Conservation (phyloP, 2,329 filamentous ascomycete species). For the Aspergillus phoenicis region DNA sequence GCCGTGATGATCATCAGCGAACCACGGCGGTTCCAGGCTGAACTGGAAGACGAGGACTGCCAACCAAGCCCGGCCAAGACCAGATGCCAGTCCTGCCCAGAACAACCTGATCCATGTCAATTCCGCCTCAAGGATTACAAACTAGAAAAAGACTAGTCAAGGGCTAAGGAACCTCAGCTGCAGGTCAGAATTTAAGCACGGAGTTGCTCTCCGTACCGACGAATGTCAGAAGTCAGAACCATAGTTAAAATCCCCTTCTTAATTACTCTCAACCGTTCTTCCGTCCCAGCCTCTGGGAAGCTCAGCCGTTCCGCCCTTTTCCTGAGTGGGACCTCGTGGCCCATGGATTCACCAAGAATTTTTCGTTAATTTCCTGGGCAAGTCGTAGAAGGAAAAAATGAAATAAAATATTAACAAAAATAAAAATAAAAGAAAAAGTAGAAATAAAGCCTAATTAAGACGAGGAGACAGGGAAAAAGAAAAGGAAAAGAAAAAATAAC, state of each 20-base stretch:
- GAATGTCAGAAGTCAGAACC: background rate
- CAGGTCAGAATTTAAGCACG: conserved; percentile 3
- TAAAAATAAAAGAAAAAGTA: background rate
- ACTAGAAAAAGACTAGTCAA: background rate
- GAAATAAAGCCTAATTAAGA: background rate
- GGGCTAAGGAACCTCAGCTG: background rate
- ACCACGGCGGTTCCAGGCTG: background rate
- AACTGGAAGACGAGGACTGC: background rate
- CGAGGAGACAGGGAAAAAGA: background rate
- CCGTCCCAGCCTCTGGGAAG: background rate
- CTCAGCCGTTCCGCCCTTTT: conserved; percentile 3
- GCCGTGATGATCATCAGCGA: conserved; percentile 4
- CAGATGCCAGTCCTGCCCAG: background rate
- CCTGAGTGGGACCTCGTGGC: background rate
- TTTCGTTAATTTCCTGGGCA: too few species aligned
- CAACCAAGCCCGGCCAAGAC: background rate
- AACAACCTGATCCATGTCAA: background rate
- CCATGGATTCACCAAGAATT: background rate
- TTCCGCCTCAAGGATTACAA: background rate
- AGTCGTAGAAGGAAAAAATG: too few species aligned
- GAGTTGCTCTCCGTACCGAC: conserved; percentile 1
- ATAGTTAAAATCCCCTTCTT: background rate
- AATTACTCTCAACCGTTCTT: background rate
- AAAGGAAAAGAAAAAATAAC: background rate
- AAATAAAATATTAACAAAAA: background rate